These are phyloP conservation scores for Chlorella sp. DNA, from an alignment of 139 green algal species.

Conservation along the genomic window DNA sequence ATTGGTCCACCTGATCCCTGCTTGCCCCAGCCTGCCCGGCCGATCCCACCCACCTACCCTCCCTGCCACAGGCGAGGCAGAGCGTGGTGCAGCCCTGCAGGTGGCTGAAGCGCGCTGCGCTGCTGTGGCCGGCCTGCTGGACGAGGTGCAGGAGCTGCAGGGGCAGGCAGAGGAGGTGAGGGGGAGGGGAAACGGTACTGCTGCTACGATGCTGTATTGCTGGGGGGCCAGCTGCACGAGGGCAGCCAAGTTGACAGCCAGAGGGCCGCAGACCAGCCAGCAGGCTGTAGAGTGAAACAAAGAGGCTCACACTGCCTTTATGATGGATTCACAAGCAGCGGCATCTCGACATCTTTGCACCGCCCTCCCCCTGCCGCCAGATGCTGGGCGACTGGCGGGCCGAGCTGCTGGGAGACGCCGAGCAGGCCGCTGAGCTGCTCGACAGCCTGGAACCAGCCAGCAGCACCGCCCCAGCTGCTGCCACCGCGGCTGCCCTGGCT, in stretches of 20 bases:
- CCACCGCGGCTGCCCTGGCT: slow-evolving; percentile 1
- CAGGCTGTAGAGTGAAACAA: too few relatives aligned
- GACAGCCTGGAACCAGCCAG: neutral
- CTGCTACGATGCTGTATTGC: too few relatives aligned
- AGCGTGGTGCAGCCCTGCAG: neutral
- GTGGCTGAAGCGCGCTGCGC: neutral
- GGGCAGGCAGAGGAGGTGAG: slow-evolving; percentile 12
- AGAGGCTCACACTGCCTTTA: too few relatives aligned
- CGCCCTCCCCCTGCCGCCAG: neutral
- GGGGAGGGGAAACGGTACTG: too few relatives aligned
- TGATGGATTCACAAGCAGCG: too few relatives aligned
- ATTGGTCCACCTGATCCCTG: too few relatives aligned
- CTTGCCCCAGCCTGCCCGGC: neutral
- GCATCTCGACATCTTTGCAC: too few relatives aligned
- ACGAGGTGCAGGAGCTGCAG: slow-evolving; percentile 8
- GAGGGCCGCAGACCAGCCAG: too few relatives aligned
- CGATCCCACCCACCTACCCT: neutral
- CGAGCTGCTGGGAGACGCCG: neutral
- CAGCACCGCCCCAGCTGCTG: too few relatives aligned
- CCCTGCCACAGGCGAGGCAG: slow-evolving; percentile 5
- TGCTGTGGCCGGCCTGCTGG: neutral
- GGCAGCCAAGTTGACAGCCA: too few relatives aligned
- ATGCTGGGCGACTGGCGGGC: slow-evolving; percentile 13
- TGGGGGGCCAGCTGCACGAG: too few relatives aligned
- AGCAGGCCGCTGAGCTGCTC: too few relatives aligned